Evolutionary conservation across 2,329 filamentous ascomycete genomes (phyloP), one percentile per base, ranked within the genome.

Genomic region (Huntiella abstrusa): DNA sequence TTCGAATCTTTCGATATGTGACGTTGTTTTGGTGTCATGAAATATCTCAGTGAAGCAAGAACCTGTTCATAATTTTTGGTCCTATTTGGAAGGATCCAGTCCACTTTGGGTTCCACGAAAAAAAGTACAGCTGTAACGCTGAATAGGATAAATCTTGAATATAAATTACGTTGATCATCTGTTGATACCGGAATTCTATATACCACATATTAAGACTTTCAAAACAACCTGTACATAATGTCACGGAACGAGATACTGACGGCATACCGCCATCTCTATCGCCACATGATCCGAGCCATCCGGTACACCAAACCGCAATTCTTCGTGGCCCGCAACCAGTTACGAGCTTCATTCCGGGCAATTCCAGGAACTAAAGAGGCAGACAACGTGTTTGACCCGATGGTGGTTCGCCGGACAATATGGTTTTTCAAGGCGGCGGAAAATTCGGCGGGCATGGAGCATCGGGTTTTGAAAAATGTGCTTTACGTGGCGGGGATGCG

Each of bases 211-310:
- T 10, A 10, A 28, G 6, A 28, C 7, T 10, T 7, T 28, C 22
- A 11, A 19, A 3, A 6, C 34, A 15, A 19, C 13, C 16, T n/a
- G 33, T 33, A 4, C 12, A 46, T 41, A 39, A 44, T 44, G 34
- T 45, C 50, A 32, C 55, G 58, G 6, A 51, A 56, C 11, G 62
- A 75, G 28, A 56, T 83, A 44, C 56, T 78, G 35, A 68, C 71
- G 53, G 75, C 79, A 41, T 91, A 88, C 61, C 73, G 83, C 51
- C 66, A 72, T 49, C 66, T 91, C 33, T 80, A 81, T 56, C 75
- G 78, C 45, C 68, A 68, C 5, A 64, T 73, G 13, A 67, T 87
- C n/a, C 73, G 68, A 28, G 83, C 81, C 3, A 73, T 88, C 16
- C 76, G 80, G 52, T 83, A 76, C 63, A 73, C 81, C 11, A 70